Evolutionary conservation across 345 rosid genomes (phyloP).

Genomic region (Zanthoxylum bungeanum): DNA sequence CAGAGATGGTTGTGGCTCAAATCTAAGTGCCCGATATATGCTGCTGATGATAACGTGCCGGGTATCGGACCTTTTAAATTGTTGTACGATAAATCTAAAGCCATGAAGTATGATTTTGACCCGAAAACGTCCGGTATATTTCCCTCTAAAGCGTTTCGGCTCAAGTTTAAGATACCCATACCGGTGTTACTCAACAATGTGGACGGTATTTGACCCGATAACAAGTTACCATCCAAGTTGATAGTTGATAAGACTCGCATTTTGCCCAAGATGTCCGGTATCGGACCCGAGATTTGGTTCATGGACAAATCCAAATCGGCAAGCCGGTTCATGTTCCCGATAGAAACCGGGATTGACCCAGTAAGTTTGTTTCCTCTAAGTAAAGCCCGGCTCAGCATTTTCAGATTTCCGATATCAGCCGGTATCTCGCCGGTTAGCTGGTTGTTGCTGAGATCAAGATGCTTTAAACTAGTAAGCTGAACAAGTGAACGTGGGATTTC

Average conservation of each 20-base stretch:
- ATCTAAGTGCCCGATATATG: slow-evolving; percentile 75
- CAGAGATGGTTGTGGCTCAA: slow-evolving; percentile 88
- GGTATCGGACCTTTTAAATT: slow-evolving; percentile 68
- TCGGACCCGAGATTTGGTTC: slow-evolving; percentile 56
- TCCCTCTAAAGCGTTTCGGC: slow-evolving; percentile 73
- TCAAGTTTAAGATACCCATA: slow-evolving; percentile 64
- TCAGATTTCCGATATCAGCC: slow-evolving; percentile 59
- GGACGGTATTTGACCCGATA: slow-evolving; percentile 61
- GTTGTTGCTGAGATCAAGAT: slow-evolving; percentile 72
- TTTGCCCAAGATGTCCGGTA: slow-evolving; percentile 64
- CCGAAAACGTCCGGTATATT: slow-evolving; percentile 78
- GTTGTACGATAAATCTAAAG: slow-evolving; percentile 73
- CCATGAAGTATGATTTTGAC: slow-evolving; percentile 63
- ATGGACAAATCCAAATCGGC: slow-evolving; percentile 81
- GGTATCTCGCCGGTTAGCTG: slow-evolving; percentile 64
- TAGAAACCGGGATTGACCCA: slow-evolving; percentile 66
- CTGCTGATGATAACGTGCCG: slow-evolving; percentile 49
- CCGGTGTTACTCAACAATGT: slow-evolving; percentile 52
- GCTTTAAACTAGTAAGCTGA: slow-evolving; percentile 54
- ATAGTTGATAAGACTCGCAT: slow-evolving; percentile 80
- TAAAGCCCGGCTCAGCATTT: slow-evolving; percentile 76
- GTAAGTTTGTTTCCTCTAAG: slow-evolving; percentile 64
- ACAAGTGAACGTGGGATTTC: slow-evolving; percentile 61
- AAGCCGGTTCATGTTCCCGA: slow-evolving; percentile 55
- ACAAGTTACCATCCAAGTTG: slow-evolving; percentile 58